Evolutionary conservation across 345 rosid genomes (phyloP).

Genomic region (Eucalyptus pauciflora): DNA sequence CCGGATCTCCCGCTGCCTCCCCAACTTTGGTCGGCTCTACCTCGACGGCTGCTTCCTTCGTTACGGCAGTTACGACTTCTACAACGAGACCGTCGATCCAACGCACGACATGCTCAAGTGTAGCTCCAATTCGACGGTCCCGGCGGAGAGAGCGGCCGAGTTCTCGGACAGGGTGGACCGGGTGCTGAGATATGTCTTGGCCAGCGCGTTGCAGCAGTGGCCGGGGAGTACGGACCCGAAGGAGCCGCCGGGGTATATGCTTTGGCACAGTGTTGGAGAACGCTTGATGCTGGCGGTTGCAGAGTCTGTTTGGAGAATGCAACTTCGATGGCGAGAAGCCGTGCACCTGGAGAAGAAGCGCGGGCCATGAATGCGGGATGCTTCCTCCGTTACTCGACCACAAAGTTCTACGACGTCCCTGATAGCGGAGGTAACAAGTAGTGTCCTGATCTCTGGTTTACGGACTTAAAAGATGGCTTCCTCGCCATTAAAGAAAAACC

Average conservation of each 20-base stretch:
- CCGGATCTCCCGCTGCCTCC: not conserved
- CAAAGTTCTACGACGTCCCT: conserved; percentile 19
- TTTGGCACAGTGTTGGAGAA: conserved; percentile 70
- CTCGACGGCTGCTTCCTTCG: too few species aligned
- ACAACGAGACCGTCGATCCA: too few species aligned
- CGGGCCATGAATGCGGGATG: conserved; percentile 58
- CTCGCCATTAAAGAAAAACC: accelerated
- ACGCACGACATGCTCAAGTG: too few species aligned
- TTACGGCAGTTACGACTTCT: too few species aligned
- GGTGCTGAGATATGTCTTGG: conserved; percentile 24
- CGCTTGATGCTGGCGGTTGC: conserved; percentile 24
- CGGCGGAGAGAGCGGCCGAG: not conserved
- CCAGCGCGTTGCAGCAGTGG: conserved; percentile 23
- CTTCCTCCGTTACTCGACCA: conserved; percentile 40
- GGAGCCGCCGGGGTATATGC: conserved; percentile 26
- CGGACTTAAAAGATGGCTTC: not conserved
- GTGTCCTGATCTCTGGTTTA: not conserved
- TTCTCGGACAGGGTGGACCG: conserved; percentile 13
- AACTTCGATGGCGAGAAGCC: conserved; percentile 14
- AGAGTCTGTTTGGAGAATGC: conserved; percentile 39
- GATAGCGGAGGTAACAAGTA: not conserved
- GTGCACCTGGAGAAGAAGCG: conserved; percentile 33
- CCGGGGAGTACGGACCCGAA: not conserved
- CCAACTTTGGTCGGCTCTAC: too few species aligned
- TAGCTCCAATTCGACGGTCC: too few species aligned